These are phyloP conservation scores for Rhodotorula sp. DNA, from an alignment of 1,284 basidiomycete species.

Conservation along the genomic window DNA sequence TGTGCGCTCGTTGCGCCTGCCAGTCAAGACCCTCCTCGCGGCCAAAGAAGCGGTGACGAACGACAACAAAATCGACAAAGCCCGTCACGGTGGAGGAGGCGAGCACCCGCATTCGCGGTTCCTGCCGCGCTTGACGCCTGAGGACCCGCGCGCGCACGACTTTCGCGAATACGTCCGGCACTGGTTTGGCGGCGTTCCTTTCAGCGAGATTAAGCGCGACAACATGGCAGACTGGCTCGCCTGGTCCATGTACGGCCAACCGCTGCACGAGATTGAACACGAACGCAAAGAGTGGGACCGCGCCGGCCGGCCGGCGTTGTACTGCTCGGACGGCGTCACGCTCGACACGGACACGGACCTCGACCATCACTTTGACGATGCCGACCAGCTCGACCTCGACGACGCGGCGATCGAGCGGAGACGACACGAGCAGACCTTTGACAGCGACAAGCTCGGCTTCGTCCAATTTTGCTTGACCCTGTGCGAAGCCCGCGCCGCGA, in stretches of 20 bases:
- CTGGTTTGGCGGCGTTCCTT: constrained; percentile 51
- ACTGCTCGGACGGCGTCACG: constrained; percentile 14
- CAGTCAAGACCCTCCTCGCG: background rate
- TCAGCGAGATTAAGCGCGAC: constrained; percentile 57
- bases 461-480: constrained; percentile 40
- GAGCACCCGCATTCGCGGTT: constrained; percentile 16
- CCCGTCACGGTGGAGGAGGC: background rate
- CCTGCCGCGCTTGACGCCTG: constrained; percentile 32
- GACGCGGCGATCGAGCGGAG: background rate
- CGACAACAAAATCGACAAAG: background rate
- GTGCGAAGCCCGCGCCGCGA: constrained; percentile 60
- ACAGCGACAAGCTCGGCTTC: constrained; percentile 32
- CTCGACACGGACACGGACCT: constrained; percentile 24
- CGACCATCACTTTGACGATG: constrained; percentile 16
- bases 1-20: background rate
- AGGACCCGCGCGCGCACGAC: constrained; percentile 71
- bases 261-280: constrained; percentile 25
- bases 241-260: constrained; percentile 64
- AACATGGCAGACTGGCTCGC: constrained; percentile 76
- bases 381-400: background rate
- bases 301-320: constrained; percentile 17
- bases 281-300: constrained; percentile 32
- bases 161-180: constrained; percentile 68
- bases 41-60: background rate
- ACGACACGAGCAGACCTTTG: constrained; percentile 9